Conservation (phyloP, 73 alveolate genomes). For the Paraurostyla sp. region DNA sequence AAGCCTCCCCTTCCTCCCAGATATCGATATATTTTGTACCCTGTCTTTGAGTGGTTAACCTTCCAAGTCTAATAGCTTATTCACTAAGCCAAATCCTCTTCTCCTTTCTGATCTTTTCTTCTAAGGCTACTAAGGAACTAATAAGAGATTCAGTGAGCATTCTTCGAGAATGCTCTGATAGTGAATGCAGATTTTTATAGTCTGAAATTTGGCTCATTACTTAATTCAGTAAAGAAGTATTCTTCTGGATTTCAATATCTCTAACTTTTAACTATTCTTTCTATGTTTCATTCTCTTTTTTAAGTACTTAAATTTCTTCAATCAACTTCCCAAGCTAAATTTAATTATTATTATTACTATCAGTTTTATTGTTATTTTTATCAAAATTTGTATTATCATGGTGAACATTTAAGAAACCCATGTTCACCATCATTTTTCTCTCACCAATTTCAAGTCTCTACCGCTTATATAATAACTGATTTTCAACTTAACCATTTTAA, state of each 20-base stretch:
- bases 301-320: no score
- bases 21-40: constrained; percentile 83
- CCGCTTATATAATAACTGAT: no score
- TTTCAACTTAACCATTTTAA: no score
- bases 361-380: no score
- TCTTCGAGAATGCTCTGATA: constrained; percentile 7
- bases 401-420: no score
- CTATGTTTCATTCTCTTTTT: no score
- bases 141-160: constrained; percentile 9
- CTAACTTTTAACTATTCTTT: no score
- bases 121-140: constrained; percentile 62
- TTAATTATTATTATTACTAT: no score
- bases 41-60: constrained; percentile 61
- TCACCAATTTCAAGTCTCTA: no score
- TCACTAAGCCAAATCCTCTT: constrained; percentile 80
- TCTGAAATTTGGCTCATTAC: neutral
- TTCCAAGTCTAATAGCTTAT: constrained; percentile 88
- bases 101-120: constrained; percentile 84
- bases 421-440: no score
- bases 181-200: neutral
- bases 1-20: constrained; percentile 97
- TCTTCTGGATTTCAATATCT: neutral
- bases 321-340: no score
- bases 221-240: neutral
- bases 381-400: no score